Base-by-base conservation (phyloP, 2,329 filamentous ascomycete genomes). In the Leptodontidium sp. region DNA sequence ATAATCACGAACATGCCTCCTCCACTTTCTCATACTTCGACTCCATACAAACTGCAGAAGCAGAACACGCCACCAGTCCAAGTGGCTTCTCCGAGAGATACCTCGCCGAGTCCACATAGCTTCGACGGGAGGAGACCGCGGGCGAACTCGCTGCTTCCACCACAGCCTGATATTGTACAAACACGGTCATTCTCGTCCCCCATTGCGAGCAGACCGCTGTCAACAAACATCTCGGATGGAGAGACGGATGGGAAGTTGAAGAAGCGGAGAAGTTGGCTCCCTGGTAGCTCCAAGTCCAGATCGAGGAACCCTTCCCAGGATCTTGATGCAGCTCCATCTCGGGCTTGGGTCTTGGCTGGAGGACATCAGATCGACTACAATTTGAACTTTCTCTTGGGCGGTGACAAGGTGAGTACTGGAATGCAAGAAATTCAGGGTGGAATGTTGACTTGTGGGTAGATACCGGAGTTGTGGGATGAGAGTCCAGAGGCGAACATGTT, bases 401-500 rank as follows among this genome's bases (percentile, higher is more conserved):
- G 83, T 24, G 87, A 90, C 73, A 88, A 86, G 81, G 86, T 88
- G 75, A 72, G 75, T 68, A 62, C 21, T 26, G 47, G 17, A 52
- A 8, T 47, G 50, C 6, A n/a, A 40, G 35, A 9, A 43, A 5
- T 26, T 24, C 38, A 15, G 38, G 15, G 40, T 43, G 49, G 47
- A 32, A 55, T 63, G 43, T 67, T 71, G 57, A 75, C 65, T n/a
- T 67, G 59, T 64, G 49, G 64, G 45, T 55, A 89, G 87, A 86
- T 91, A 4, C 87, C 88, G 1, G 89, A 91, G 77, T 78, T 91
- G 24, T 91, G 89, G 89, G 87, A 88, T 71, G 87, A 90, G 21
- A 49, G 64, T 15, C 53, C 62, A 65, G 80, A 78, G 63, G 88
- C 86, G 49, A 84, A 84, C 69, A 83, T 90, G 29, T 81, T 83